phyloP scores from a whole-genome alignment of 306 rosid genomes.

The Prunus mira region DNA sequence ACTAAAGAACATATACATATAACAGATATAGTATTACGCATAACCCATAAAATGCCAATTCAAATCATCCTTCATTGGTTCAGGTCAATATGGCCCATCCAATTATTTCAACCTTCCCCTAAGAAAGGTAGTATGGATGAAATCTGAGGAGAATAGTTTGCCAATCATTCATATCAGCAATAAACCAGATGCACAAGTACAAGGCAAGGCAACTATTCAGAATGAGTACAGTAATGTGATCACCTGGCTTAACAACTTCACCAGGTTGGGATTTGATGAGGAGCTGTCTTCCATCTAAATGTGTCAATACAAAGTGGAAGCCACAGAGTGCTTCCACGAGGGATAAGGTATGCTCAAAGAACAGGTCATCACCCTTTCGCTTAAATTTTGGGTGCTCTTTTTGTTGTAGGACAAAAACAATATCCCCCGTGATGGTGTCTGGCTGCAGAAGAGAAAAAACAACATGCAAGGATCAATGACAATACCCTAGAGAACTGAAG shows the following conservation, averaged over 20 bases:
- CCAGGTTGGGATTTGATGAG: conserved; percentile 90
- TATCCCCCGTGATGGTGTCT: conserved; percentile 91
- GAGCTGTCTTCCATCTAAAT: conserved; percentile 84
- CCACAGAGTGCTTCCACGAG: conserved; percentile 92
- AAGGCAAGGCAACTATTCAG: background rate
- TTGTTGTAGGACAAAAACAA: conserved; percentile 86
- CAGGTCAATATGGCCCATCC: background rate
- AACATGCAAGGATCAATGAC: background rate
- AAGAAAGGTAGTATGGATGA: background rate
- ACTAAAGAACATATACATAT: background rate
- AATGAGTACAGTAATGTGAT: background rate
- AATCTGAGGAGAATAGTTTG: background rate
- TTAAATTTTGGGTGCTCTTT: conserved; percentile 88
- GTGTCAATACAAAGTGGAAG: conserved; percentile 74
- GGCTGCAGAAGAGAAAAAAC: conserved; percentile 56
- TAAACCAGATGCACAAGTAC: background rate
- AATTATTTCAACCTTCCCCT: background rate
- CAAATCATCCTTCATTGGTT: background rate
- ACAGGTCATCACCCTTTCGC: conserved; percentile 79
- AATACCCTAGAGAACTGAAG: background rate
- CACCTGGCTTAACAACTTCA: conserved; percentile 93
- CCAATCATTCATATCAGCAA: background rate
- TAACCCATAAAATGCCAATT: background rate
- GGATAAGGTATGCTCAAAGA: conserved; percentile 72
- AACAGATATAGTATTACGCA: background rate